phyloP scores from a whole-genome alignment of 1,284 basidiomycete species.

The Laetiporus sulphureus region DNA sequence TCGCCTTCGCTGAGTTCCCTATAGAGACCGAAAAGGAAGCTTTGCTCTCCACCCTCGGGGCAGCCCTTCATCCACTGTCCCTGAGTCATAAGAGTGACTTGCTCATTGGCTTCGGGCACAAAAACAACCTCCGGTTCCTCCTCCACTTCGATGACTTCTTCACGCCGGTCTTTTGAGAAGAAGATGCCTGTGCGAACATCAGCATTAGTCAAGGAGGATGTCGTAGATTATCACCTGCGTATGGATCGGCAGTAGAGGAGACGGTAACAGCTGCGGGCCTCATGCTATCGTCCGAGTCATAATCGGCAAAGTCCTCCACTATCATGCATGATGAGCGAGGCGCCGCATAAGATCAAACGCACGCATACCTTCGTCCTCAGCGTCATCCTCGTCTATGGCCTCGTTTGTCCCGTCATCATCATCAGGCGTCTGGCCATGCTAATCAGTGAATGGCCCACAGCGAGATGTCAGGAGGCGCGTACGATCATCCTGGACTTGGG shows the following conservation, averaged over 20 bases:
- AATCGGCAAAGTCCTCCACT: conserved; percentile 62
- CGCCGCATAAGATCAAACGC: background rate
- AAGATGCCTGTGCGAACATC: conserved; percentile 57
- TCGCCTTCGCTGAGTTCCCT: conserved; percentile 57
- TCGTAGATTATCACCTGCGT: conserved; percentile 50
- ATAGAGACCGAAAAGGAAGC: conserved; percentile 81
- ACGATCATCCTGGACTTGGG: conserved; percentile 23
- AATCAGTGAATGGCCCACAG: conserved; percentile 1
- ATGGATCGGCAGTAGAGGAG: conserved; percentile 63
- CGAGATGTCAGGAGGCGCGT: conserved; percentile 9
- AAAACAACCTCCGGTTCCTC: conserved; percentile 59
- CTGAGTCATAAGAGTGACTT: conserved; percentile 68
- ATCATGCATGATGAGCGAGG: conserved; percentile 4
- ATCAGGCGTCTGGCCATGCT: conserved; percentile 46
- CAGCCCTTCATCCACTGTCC: conserved; percentile 97
- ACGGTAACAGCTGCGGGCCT: conserved; percentile 32
- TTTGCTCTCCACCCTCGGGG: conserved; percentile 87
- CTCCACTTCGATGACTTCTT: conserved; percentile 82
- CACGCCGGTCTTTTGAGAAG: conserved; percentile 84
- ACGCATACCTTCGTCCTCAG: conserved; percentile 28
- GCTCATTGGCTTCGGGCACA: conserved; percentile 38
- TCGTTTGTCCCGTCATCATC: conserved; percentile 34
- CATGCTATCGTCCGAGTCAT: conserved; percentile 76
- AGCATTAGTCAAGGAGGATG: background rate
- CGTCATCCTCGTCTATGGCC: conserved; percentile 39